A percentile compares a stretch with the other conserved stretches of the same genome.
These are phyloP conservation scores for Leccinum uliginosum DNA, from an alignment of 768 basidiomycete genomes.

Conservation along the genomic window DNA sequence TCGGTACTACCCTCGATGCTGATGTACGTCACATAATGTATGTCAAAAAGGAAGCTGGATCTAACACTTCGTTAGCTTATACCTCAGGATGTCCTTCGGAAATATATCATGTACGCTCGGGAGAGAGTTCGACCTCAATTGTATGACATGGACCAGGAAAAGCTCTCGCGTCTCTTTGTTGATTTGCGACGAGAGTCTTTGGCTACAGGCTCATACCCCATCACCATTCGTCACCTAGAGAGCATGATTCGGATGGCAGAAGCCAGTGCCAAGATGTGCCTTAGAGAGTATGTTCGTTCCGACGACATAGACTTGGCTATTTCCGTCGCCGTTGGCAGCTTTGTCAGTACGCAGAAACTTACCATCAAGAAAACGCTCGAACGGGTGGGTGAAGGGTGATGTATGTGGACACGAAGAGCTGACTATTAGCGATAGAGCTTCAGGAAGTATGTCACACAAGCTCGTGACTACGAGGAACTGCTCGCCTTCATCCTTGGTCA, in stretches of 20 bases:
- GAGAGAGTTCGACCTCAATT: conserved; percentile 92
- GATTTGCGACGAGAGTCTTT: conserved; percentile 94
- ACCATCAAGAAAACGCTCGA: conserved; percentile 98
- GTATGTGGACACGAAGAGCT: conserved; percentile 1
- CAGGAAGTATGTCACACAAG: conserved; percentile 95
- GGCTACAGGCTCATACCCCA: conserved; percentile 97
- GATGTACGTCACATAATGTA: conserved; percentile 58
- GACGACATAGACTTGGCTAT: conserved; percentile 98
- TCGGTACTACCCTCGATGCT: conserved; percentile 83
- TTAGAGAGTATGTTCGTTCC: conserved; percentile 90
- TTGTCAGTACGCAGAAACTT: conserved; percentile 96
- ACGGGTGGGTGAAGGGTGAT: conserved; percentile 46
- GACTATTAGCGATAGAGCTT: conserved; percentile 59
- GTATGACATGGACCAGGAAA: conserved; percentile 93
- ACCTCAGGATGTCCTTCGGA: conserved; percentile 91
- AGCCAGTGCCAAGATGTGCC: conserved; percentile 96
- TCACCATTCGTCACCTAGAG: conserved; percentile 96
- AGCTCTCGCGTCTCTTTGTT: conserved; percentile 88
- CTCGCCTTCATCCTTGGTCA: conserved; percentile 92
- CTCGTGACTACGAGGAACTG: conserved; percentile 93
- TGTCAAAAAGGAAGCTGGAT: neutral
- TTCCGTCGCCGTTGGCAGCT: conserved; percentile 90
- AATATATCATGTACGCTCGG: conserved; percentile 98
- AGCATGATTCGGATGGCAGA: conserved; percentile 99
- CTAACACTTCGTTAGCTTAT: conserved; percentile 62